These are phyloP conservation scores for Aurifilum marmelostoma DNA, from an alignment of 2,329 filamentous ascomycete species.

Conservation along the genomic window DNA sequence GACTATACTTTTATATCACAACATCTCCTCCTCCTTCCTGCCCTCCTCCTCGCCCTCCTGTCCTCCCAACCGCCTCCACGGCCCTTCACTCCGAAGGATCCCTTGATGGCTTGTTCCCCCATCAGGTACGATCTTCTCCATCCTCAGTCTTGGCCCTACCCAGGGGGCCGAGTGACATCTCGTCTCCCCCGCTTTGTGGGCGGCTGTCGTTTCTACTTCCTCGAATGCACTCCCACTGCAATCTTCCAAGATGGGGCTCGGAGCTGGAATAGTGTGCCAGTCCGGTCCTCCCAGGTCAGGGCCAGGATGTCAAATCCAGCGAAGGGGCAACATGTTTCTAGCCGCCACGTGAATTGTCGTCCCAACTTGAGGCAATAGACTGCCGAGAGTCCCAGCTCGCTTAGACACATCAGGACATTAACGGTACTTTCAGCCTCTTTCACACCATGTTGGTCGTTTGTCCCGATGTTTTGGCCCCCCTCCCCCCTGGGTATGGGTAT, in stretches of 20 bases:
- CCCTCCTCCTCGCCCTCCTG: not conserved
- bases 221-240: constrained; percentile 23
- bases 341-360: constrained; percentile 24
- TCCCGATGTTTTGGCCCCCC: constrained; percentile 15
- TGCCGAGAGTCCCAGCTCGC: constrained; percentile 9
- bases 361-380: constrained; percentile 6
- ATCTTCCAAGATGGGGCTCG: constrained; percentile 21
- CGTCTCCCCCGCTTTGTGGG: not conserved
- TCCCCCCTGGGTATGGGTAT: constrained; percentile 16
- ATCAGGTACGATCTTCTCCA: constrained; percentile 1
- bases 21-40: not conserved
- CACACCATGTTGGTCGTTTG: constrained; percentile 3
- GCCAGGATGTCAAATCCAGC: not conserved
- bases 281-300: not conserved
- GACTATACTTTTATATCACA: constrained; percentile 23
- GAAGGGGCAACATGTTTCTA: constrained; percentile 17
- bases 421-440: constrained; percentile 10
- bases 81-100: constrained; percentile 3
- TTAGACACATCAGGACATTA: not conserved
- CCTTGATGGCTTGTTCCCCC: not conserved
- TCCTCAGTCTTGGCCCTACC: not conserved
- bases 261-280: constrained; percentile 11
- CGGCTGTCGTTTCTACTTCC: not conserved
- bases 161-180: constrained; percentile 9
- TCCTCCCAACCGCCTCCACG: not conserved